Percentiles rank a stretch among this genome's conserved stretches.
phyloP scores from a whole-genome alignment of 257 asterid genomes.

The Thymus mandschuricus region DNA sequence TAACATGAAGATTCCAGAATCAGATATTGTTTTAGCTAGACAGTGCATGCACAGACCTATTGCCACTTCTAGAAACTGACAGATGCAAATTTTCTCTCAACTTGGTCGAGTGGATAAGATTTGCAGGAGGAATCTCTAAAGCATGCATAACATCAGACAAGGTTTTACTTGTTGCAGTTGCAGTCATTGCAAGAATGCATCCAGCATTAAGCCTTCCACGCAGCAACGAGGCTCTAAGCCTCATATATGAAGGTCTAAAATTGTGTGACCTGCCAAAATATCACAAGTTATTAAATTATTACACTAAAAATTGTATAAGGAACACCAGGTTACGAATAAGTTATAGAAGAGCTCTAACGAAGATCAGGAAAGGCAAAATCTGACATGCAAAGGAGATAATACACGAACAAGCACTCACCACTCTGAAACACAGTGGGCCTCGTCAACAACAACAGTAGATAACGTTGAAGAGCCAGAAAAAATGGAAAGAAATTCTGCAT shows the following conservation, averaged over 20 bases:
- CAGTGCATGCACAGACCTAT: constrained; percentile 51
- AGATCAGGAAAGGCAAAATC: constrained; percentile 7
- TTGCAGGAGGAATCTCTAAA: constrained; percentile 72
- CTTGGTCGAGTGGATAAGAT: constrained; percentile 71
- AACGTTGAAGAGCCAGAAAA: constrained; percentile 53
- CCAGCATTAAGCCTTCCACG: constrained; percentile 70
- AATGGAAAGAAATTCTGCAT: constrained; percentile 69
- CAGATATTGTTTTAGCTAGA: constrained; percentile 20
- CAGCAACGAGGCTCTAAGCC: constrained; percentile 89
- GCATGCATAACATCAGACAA: constrained; percentile 76
- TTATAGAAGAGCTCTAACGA: constrained; percentile 5
- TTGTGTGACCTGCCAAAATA: constrained; percentile 88
- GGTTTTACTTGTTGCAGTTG: constrained; percentile 87
- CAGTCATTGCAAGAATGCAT: constrained; percentile 97
- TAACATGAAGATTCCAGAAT: constrained; percentile 23
- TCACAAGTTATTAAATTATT: constrained; percentile 15
- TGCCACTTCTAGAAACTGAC: constrained; percentile 71
- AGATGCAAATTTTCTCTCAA: constrained; percentile 85
- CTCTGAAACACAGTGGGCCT: constrained; percentile 98
- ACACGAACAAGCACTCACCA: constrained; percentile 62
- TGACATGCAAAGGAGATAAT: constrained; percentile 13
- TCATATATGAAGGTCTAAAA: constrained; percentile 98
- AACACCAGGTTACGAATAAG: neutral
- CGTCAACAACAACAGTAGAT: constrained; percentile 93
- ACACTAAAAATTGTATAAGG: neutral